Evolutionary conservation across 345 rosid genomes (phyloP).

Genomic region (Aquilaria malaccensis): DNA sequence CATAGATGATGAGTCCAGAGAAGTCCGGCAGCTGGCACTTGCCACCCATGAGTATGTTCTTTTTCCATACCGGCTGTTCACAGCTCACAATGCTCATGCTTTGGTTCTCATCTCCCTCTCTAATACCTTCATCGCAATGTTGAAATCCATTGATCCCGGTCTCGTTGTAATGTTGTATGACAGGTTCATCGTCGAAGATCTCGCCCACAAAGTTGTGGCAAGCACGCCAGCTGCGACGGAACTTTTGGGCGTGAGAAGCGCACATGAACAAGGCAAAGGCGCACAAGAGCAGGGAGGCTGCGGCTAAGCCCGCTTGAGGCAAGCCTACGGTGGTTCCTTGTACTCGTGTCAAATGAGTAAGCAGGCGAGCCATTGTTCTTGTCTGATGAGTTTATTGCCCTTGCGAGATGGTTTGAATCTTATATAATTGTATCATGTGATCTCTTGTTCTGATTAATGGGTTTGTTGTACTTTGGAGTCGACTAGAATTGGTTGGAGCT

Average conservation of each 20-base stretch:
- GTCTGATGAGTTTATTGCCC: conserved; percentile 7
- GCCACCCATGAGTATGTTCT: conserved; percentile 89
- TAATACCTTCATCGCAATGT: background rate
- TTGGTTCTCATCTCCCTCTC: too few relatives aligned
- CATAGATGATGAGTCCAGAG: conserved; percentile 78
- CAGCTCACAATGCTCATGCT: conserved; percentile 27
- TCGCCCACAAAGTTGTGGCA: conserved; percentile 44
- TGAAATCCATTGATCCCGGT: conserved; percentile 14
- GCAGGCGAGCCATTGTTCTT: conserved; percentile 37
- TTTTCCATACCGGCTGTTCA: conserved; percentile 67
- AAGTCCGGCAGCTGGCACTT: conserved; percentile 88
- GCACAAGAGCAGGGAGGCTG: conserved; percentile 33
- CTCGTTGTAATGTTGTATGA: conserved; percentile 45
- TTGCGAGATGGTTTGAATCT: background rate
- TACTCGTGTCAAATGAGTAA: conserved; percentile 13
- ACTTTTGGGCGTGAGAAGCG: conserved; percentile 49
- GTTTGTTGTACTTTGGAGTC: conserved; percentile 27
- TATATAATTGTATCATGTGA: conserved; percentile 7
- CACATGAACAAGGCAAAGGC: conserved; percentile 46
- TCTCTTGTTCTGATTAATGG: conserved; percentile 17
- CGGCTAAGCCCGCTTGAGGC: conserved; percentile 39
- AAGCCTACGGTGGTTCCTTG: conserved; percentile 9
- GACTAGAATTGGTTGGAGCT: conserved; percentile 18
- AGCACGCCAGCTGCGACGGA: conserved; percentile 36
- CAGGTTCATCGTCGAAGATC: conserved; percentile 39